These are phyloP conservation scores for Zanthoxylum bungeanum DNA, from an alignment of 345 rosid species.

Conservation along the genomic window DNA sequence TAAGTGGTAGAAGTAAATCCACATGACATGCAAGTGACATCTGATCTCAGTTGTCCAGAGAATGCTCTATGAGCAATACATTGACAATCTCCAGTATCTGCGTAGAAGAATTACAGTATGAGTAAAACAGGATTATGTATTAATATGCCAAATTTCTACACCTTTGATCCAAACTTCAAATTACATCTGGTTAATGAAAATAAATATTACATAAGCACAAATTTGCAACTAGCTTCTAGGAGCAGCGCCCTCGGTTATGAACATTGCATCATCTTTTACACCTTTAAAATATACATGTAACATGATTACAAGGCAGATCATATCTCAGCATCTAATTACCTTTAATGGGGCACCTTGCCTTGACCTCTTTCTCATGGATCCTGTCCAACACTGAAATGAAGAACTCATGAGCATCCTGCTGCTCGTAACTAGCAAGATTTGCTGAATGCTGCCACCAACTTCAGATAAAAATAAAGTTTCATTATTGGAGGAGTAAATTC, in stretches of 20 bases:
- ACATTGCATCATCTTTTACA: background rate
- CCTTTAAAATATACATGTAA: background rate
- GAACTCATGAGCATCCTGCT: slow-evolving; percentile 97
- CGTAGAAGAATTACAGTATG: slow-evolving; percentile 10
- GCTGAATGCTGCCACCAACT: slow-evolving; percentile 98
- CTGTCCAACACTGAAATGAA: slow-evolving; percentile 82
- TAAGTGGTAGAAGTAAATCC: slow-evolving; percentile 88
- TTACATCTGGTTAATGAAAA: background rate
- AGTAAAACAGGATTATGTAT: slow-evolving; percentile 15
- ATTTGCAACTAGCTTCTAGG: background rate
- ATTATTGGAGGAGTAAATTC: slow-evolving; percentile 13
- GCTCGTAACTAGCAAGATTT: slow-evolving; percentile 75
- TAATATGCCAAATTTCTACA: background rate
- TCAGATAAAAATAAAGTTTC: slow-evolving; percentile 29
- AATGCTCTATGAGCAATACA: slow-evolving; percentile 88
- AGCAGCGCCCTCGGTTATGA: background rate
- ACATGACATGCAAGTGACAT: slow-evolving; percentile 79
- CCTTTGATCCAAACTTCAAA: background rate
- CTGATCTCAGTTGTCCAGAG: slow-evolving; percentile 88
- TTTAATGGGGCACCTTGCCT: slow-evolving; percentile 38
- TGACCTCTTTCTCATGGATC: slow-evolving; percentile 82
- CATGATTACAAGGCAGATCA: background rate
- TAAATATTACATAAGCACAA: background rate
- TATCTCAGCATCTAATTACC: slow-evolving; percentile 32
- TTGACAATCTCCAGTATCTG: slow-evolving; percentile 77